Conservation (phyloP, 2,329 filamentous ascomycete genomes). For the Fusarium subtropicale region DNA sequence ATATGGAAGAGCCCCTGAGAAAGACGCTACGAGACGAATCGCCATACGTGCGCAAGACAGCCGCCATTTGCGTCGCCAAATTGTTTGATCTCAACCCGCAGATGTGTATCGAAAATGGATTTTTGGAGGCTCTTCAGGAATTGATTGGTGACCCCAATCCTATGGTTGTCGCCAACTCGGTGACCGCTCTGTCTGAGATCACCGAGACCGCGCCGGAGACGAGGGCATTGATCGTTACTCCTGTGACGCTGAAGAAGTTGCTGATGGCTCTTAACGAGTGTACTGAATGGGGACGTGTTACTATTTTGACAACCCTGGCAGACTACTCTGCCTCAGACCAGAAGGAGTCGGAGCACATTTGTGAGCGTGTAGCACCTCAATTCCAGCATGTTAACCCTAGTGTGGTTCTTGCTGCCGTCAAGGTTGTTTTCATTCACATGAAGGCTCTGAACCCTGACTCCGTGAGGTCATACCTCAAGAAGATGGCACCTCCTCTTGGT, state of each 20-base stretch:
- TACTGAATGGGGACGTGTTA: slow-evolving; percentile 97
- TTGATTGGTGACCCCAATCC: slow-evolving; percentile 97
- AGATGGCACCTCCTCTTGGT: slow-evolving; percentile 97
- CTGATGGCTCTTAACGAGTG: slow-evolving; percentile 97
- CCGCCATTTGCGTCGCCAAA: slow-evolving; percentile 97
- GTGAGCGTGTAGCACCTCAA: slow-evolving; percentile 93
- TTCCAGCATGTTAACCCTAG: slow-evolving; percentile 99
- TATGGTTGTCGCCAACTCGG: slow-evolving; percentile 98
- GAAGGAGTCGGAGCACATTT: slow-evolving; percentile 98
- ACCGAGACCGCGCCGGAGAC: slow-evolving; percentile 91
- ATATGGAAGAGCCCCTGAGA: slow-evolving; percentile 97
- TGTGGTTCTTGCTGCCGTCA: slow-evolving; percentile 96
- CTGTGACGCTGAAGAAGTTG: slow-evolving; percentile 90
- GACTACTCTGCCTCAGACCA: slow-evolving; percentile 88
- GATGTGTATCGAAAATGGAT: slow-evolving; percentile 97
- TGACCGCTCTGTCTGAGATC: slow-evolving; percentile 93
- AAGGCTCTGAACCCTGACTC: slow-evolving; percentile 81
- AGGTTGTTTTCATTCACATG: slow-evolving; percentile 98
- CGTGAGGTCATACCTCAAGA: slow-evolving; percentile 89
- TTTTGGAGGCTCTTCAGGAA: slow-evolving; percentile 92
- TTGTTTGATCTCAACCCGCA: slow-evolving; percentile 93
- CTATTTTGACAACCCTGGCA: slow-evolving; percentile 88
- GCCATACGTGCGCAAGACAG: slow-evolving; percentile 97
- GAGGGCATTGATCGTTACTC: slow-evolving; percentile 83
- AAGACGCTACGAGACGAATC: slow-evolving; percentile 98